These are phyloP conservation scores for Podospora sp. DNA, from an alignment of 495 filamentous ascomycete species.

Conservation along the genomic window DNA sequence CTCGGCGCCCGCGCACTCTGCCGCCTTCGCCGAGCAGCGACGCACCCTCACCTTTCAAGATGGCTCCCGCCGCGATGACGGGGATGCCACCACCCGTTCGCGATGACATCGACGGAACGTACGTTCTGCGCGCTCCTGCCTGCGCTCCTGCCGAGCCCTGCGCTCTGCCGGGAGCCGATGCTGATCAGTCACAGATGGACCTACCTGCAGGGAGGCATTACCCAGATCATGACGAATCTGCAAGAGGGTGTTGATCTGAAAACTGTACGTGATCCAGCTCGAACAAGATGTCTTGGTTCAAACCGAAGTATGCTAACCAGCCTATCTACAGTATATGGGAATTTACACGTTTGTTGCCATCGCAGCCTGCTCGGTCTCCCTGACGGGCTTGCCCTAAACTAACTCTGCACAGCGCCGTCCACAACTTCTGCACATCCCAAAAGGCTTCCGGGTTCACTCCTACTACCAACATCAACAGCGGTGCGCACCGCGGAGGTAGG, in stretches of 20 bases:
- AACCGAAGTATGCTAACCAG: slow-evolving; percentile 15
- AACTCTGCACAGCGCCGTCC: slow-evolving; percentile 68
- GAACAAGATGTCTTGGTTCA: neutral
- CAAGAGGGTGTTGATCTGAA: slow-evolving; percentile 91
- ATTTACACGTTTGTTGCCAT: slow-evolving; percentile 78
- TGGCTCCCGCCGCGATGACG: slow-evolving; percentile 31
- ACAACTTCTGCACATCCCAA: slow-evolving; percentile 99
- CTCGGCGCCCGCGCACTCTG: neutral
- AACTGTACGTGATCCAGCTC: slow-evolving; percentile 59
- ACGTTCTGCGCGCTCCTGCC: slow-evolving; percentile 41
- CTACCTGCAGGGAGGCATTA: slow-evolving; percentile 83
- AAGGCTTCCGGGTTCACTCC: slow-evolving; percentile 66
- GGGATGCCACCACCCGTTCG: slow-evolving; percentile 53
- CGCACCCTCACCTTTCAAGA: slow-evolving; percentile 19
- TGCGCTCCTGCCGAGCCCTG: neutral
- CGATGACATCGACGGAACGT: slow-evolving; percentile 86
- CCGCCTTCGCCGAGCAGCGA: neutral
- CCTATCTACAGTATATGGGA: slow-evolving; percentile 74
- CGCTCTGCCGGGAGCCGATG: neutral
- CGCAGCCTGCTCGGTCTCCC: neutral
- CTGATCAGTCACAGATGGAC: slow-evolving; percentile 66
- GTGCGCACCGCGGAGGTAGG: slow-evolving; percentile 78
- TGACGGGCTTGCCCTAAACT: neutral
- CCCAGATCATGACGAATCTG: slow-evolving; percentile 89
- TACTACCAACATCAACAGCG: slow-evolving; percentile 42